These are phyloP conservation scores for Yamadazyma nakazawae DNA, from an alignment of 805 yeast species.

Conservation along the genomic window DNA sequence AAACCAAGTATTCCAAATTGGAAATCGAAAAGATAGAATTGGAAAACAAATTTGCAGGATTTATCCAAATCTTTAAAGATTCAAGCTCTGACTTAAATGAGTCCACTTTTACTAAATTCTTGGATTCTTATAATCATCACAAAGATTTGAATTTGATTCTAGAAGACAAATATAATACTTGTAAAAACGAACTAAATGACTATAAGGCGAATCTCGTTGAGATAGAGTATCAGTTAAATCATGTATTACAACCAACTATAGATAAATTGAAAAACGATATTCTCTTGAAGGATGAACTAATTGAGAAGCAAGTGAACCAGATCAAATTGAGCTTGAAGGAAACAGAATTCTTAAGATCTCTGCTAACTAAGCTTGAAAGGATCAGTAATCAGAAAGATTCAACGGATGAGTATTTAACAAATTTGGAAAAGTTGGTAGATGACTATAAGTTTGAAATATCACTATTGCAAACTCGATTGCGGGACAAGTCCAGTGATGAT, in stretches of 20 bases:
- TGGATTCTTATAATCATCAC: constrained; percentile 17
- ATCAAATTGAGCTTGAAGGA: constrained; percentile 54
- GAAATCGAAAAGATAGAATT: constrained; percentile 50
- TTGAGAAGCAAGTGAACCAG: constrained; percentile 48
- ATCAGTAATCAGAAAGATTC: constrained; percentile 20
- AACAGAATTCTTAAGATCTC: constrained; percentile 53
- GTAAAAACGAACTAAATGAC: constrained; percentile 18
- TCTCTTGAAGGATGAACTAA: constrained; percentile 14
- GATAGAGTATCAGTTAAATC: constrained; percentile 13
- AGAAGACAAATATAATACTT: constrained; percentile 34
- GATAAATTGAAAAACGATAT: constrained; percentile 13
- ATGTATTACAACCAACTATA: constrained; percentile 11
- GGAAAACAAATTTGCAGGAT: constrained; percentile 44
- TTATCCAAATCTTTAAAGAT: constrained; percentile 30
- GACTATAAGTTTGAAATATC: constrained; percentile 53
- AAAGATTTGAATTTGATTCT: constrained; percentile 30
- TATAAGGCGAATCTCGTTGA: constrained; percentile 15
- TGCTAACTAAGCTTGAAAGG: constrained; percentile 49
- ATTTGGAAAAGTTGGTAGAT: constrained; percentile 48
- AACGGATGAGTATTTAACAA: constrained; percentile 34
- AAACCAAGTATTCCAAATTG: constrained; percentile 44
- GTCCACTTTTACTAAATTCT: constrained; percentile 29
- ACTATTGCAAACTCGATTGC: constrained; percentile 37
- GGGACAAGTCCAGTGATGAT: constrained; percentile 2
- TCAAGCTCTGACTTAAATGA: background rate